phyloP scores from a whole-genome alignment of 768 basidiomycete species.

The Leccinum rimulosum region DNA sequence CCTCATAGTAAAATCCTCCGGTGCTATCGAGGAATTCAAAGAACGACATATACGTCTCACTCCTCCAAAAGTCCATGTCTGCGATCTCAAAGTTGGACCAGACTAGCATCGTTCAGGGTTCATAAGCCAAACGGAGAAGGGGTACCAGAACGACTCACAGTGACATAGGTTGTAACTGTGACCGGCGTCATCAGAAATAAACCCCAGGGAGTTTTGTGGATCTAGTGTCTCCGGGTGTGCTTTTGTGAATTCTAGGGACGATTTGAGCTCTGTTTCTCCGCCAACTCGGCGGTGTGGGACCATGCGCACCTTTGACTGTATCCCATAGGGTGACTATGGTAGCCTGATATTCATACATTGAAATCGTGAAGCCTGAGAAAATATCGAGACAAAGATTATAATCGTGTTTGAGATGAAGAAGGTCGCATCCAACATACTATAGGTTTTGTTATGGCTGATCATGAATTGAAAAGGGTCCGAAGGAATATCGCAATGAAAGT shows the following conservation, averaged over 20 bases:
- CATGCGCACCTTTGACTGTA: constrained; percentile 48
- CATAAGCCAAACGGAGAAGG: constrained; percentile 1
- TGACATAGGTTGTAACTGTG: constrained; percentile 63
- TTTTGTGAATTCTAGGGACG: constrained; percentile 23
- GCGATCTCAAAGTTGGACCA: constrained; percentile 96
- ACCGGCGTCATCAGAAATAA: constrained; percentile 66
- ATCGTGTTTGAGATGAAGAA: background rate
- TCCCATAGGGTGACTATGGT: constrained; percentile 68
- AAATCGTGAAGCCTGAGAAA: constrained; percentile 55
- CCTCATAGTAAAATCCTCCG: constrained; percentile 92
- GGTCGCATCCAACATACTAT: constrained; percentile 35
- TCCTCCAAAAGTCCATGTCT: constrained; percentile 80
- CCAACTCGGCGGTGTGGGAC: constrained; percentile 29
- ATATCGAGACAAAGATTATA: background rate
- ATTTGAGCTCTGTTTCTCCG: constrained; percentile 26
- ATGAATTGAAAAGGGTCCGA: constrained; percentile 55
- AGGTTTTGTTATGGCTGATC: constrained; percentile 52
- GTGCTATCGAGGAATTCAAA: constrained; percentile 77
- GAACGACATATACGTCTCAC: constrained; percentile 78
- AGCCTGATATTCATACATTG: constrained; percentile 56
- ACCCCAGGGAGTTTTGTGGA: constrained; percentile 53
- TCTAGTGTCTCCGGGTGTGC: constrained; percentile 50
- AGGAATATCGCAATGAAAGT: constrained; percentile 52
- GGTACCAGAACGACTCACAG: constrained; percentile 37
- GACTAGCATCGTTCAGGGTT: constrained; percentile 42